phyloP scores from a whole-genome alignment of 106 monocot species.

The Dendrobium nobile region DNA sequence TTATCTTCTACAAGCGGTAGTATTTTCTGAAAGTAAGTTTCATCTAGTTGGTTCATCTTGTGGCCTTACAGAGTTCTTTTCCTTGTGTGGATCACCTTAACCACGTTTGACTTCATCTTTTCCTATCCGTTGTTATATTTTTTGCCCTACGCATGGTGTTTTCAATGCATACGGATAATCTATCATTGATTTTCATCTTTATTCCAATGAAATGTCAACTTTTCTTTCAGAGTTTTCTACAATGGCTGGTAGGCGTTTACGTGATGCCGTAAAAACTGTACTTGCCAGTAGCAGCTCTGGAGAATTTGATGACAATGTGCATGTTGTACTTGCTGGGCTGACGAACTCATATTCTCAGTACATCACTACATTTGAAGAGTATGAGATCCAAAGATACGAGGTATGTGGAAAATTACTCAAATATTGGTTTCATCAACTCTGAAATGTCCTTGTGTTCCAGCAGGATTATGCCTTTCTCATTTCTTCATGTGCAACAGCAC shows the following conservation, averaged over 20 bases:
- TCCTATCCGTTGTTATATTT: background rate
- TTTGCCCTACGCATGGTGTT: background rate
- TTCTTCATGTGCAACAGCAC: background rate
- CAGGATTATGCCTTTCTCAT: background rate
- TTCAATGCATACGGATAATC: background rate
- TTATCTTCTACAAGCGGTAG: background rate
- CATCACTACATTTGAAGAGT: constrained; percentile 87
- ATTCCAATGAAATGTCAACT: background rate
- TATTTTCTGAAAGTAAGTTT: too few relatives aligned
- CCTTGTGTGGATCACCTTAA: background rate
- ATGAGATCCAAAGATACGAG: constrained; percentile 88
- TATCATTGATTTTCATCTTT: background rate
- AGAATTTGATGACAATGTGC: constrained; percentile 50
- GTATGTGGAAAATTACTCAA: constrained; percentile 7
- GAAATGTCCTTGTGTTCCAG: background rate
- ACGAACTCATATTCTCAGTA: constrained; percentile 92
- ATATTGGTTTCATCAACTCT: background rate
- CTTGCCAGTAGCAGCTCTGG: constrained; percentile 31
- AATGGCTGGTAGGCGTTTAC: constrained; percentile 91
- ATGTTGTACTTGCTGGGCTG: constrained; percentile 84
- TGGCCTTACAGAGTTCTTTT: background rate
- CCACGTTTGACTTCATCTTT: background rate
- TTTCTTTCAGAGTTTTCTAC: constrained; percentile 74
- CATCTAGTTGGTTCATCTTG: background rate
- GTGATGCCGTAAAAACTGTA: constrained; percentile 58